A percentile compares a stretch with the other conserved stretches of the same genome.
Conservation (phyloP, 768 basidiomycete species). For the Wakefieldia striispora region DNA sequence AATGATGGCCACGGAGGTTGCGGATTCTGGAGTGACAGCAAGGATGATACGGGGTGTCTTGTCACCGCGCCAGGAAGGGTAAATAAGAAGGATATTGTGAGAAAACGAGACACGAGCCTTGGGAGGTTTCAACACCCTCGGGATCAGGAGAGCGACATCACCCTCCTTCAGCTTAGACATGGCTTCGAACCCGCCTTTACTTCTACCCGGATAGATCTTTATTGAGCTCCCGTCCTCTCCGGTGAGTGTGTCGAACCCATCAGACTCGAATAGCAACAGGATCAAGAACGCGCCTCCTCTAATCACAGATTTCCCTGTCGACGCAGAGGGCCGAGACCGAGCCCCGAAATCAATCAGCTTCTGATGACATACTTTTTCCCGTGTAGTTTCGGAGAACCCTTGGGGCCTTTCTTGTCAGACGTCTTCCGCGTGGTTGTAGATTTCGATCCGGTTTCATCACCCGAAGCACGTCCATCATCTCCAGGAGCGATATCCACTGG, state of each 20-base stretch:
- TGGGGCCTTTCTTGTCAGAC: conserved; percentile 9
- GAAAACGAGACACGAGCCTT: conserved; percentile 50
- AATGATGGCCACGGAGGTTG: conserved; percentile 73
- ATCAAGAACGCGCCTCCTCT: conserved; percentile 83
- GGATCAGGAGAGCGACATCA: conserved; percentile 88
- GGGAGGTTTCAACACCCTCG: conserved; percentile 81
- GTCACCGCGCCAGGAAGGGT: conserved; percentile 22
- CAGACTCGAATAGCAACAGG: conserved; percentile 86
- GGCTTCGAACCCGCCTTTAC: conserved; percentile 87
- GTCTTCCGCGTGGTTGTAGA: conserved; percentile 10
- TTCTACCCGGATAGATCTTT: conserved; percentile 83
- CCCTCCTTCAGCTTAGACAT: conserved; percentile 86
- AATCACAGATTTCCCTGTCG: conserved; percentile 54
- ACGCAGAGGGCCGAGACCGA: conserved; percentile 51
- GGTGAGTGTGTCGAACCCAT: conserved; percentile 58
- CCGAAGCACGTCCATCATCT: conserved; percentile 43
- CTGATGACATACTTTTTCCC: conserved; percentile 81
- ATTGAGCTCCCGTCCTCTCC: conserved; percentile 49
- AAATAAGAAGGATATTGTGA: background rate
- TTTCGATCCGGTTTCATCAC: conserved; percentile 20
- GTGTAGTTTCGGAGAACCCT: conserved; percentile 36
- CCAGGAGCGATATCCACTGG: conserved; percentile 51
- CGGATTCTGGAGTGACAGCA: conserved; percentile 83
- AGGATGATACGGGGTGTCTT: conserved; percentile 79
- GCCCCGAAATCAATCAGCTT: conserved; percentile 82